Base-by-base conservation (phyloP, 768 basidiomycete genomes). In the Calvatia gigantea region DNA sequence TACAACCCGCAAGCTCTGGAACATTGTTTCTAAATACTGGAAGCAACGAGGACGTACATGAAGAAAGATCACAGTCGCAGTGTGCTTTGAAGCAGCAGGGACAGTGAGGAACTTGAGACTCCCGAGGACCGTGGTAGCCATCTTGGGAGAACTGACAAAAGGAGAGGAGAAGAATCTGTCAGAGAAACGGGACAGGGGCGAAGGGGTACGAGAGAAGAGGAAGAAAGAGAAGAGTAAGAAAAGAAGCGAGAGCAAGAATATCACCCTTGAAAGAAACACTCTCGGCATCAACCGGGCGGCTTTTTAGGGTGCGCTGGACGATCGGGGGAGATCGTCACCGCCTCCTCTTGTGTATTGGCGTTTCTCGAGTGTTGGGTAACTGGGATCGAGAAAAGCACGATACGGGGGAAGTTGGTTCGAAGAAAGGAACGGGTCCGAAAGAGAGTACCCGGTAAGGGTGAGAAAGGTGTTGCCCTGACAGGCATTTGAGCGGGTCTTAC, bases 21-120 rank as follows among this genome's bases (percentile, higher is more conserved):
- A 33, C 6, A 9, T 3, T 12, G 31, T 12, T 14, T 4, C 14
- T 1, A 11, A 11, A n/a, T 11, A 37, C 35, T 14, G 12, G 14
- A 37, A 37, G 35, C 14, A 25, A n/a, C n/a, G n/a, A 27, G 7
- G 6, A 35, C 14, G 25, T 43, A 93, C 93, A 79, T 97, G 94
- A 37, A 93, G 72, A 69, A 96, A 94, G 64, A 96, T 87, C 59
- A 96, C 83, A 0, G 91, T 94, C 6, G 91, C 90, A 6, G 89
- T 86, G 69, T 96, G 94, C 60, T 79, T 83, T 35, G 73, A 64
- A 38, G 73, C 64, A 8, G 90, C 75, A 35, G 79, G 73, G 29
- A 88, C 73, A 31, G 77, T 74, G 59, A 87, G 68, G 73, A 45
- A 68, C 56, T 41, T 51, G 25, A 14, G 52, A n/a, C n/a, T n/a